Percentiles rank a stretch among this genome's conserved stretches.
These are phyloP conservation scores for Litsea cubeba DNA, from an alignment of 164 flowering plant species.

Conservation along the genomic window DNA sequence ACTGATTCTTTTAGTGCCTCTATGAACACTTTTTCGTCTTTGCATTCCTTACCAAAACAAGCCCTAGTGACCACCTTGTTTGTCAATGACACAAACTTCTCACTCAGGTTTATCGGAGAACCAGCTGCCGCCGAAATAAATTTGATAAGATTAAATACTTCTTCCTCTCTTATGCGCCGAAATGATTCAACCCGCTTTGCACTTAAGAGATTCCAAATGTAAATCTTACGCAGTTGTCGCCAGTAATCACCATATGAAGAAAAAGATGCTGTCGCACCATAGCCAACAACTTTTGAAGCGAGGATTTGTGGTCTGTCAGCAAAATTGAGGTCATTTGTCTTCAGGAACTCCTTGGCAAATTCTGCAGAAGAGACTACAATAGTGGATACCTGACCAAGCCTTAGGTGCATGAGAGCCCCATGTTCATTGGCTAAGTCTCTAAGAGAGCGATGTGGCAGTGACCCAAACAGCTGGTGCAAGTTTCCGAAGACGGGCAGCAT, in stretches of 20 bases:
- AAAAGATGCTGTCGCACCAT: conserved; percentile 13
- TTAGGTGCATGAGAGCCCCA: conserved; percentile 1
- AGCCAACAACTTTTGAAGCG: conserved; percentile 3
- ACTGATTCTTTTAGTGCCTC: no score
- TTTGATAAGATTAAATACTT: conserved; percentile 14
- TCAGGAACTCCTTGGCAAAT: conserved; percentile 16
- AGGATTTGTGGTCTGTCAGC: conserved; percentile 9
- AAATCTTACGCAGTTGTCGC: conserved; percentile 34
- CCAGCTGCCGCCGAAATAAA: conserved; percentile 3
- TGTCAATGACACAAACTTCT: conserved; percentile 12
- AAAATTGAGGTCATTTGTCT: conserved; percentile 17
- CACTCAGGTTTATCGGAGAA: conserved; percentile 10
- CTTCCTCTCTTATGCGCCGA: conserved; percentile 27
- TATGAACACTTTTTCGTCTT: no score
- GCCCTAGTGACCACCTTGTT: conserved; percentile 19
- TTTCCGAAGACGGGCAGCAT: no score
- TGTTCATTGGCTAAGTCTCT: background rate
- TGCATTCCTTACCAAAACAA: conserved; percentile 20
- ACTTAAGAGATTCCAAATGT: conserved; percentile 24
- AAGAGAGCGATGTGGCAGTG: background rate
- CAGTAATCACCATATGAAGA: conserved; percentile 34
- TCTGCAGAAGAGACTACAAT: conserved; percentile 22
- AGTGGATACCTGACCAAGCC: background rate
- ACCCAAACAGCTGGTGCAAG: conserved; percentile 1
- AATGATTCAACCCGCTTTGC: conserved; percentile 24